These are phyloP conservation scores for Kwoniella botswanensis DNA, from an alignment of 768 basidiomycete genomes.

Conservation along the genomic window DNA sequence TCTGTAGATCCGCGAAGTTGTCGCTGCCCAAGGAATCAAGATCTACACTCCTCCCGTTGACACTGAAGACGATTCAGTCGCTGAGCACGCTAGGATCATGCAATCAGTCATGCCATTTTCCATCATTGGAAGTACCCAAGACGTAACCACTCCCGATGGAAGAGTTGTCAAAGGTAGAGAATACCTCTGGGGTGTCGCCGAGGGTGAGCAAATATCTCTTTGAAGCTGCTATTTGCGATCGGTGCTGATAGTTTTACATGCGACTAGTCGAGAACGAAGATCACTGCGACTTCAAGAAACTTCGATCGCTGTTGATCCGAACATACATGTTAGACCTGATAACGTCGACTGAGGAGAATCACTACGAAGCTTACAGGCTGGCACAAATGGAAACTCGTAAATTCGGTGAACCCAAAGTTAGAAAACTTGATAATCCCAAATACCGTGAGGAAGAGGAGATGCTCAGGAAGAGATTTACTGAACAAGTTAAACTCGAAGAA, in stretches of 20 bases:
- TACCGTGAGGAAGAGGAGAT: constrained; percentile 99
- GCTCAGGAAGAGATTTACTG: constrained; percentile 95
- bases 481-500: constrained; percentile 99
- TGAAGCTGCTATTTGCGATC: too few species aligned
- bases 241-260: neutral
- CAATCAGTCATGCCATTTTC: constrained; percentile 92
- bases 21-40: constrained; percentile 88
- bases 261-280: constrained; percentile 91
- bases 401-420: constrained; percentile 96
- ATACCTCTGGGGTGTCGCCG: constrained; percentile 99
- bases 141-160: constrained; percentile 89
- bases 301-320: constrained; percentile 91
- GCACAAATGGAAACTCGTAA: constrained; percentile 99
- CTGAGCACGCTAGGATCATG: constrained; percentile 85
- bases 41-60: constrained; percentile 95
- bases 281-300: constrained; percentile 98
- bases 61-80: constrained; percentile 78
- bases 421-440: constrained; percentile 98
- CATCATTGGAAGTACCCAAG: constrained; percentile 95
- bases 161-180: constrained; percentile 94
- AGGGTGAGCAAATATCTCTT: constrained; percentile 65
- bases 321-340: constrained; percentile 99
- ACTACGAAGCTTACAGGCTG: constrained; percentile 98
- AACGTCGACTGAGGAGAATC: constrained; percentile 89
- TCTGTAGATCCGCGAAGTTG: constrained; percentile 79